Percentiles rank a stretch among this genome's conserved stretches.
These are phyloP conservation scores for Trametes cubensis DNA, from an alignment of 768 basidiomycete genomes.

Conservation along the genomic window DNA sequence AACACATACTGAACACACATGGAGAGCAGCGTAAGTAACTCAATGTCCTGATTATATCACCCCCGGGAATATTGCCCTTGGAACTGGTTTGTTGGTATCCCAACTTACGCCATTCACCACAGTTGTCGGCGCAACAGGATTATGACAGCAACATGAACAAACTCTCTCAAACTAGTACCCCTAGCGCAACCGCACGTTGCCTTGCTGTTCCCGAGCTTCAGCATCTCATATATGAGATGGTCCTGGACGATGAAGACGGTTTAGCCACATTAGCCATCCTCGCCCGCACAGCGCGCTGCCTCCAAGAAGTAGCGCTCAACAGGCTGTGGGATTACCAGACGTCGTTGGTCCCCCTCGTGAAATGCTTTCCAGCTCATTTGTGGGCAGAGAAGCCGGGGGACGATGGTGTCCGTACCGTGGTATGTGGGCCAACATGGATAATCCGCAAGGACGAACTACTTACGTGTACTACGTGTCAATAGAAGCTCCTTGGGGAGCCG, in stretches of 20 bases:
- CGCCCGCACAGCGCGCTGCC: slow-evolving; percentile 14
- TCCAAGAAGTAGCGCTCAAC: slow-evolving; percentile 20
- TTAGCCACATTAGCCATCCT: slow-evolving; percentile 3
- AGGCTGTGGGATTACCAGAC: slow-evolving; percentile 15
- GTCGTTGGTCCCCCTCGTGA: slow-evolving; percentile 10
- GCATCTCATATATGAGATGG: slow-evolving; percentile 9
- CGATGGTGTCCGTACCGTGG: neutral
- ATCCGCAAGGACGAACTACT: neutral
- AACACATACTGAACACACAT: too few species aligned
- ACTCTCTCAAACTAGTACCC: neutral
- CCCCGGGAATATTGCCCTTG: too few species aligned
- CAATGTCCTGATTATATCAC: too few species aligned
- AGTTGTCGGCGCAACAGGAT: too few species aligned
- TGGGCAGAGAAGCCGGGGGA: neutral
- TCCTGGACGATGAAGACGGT: neutral
- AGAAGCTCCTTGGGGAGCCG: slow-evolving; percentile 8
- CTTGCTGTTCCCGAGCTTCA: slow-evolving; percentile 17
- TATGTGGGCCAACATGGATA: neutral
- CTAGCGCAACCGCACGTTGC: neutral
- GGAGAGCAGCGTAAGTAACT: too few species aligned
- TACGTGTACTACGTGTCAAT: neutral
- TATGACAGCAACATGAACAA: too few species aligned
- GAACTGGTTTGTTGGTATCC: too few species aligned
- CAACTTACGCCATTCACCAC: too few species aligned
- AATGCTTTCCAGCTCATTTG: slow-evolving; percentile 10